Evolutionary conservation across 345 rosid genomes (phyloP), one percentile per base, ranked within the genome.

Genomic region (Erodium maritimum): DNA sequence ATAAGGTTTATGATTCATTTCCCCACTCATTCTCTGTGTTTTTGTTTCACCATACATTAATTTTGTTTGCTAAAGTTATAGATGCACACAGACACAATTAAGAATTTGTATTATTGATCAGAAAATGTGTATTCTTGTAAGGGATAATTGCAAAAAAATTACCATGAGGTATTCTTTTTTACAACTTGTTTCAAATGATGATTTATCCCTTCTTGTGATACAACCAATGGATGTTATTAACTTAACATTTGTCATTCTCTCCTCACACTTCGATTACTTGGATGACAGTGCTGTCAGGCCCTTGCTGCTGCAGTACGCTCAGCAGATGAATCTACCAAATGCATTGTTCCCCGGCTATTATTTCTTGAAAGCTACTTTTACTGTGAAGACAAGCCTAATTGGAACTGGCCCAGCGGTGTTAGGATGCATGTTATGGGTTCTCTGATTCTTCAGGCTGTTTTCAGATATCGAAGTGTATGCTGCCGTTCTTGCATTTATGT

Each of bases 391-490:
- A 86, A 64, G 68, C 70, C 88, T 46, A 65, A 57, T 51, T 93
- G 99, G 95, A 81, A 65, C 61, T 89, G 95, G 97, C 77, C 95
- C 33, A 71, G 69, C 48, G 79, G 85, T 63, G 48, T 59, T 54
- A 89, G 65, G 93, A 93, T 89, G 79, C 91, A 89, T 61, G 66
- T 78, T 65, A 73, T 89, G 79, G 99, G 97, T 61, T 89, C 91
- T 71, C 71, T 89, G 67, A 89, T 93, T 69, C 91, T 93, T 59
- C 97, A 93, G 73, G 73, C 82, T 57, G 66, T 93, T 72, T 89
- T 93, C 69, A 83, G 68, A 77, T 83, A 80, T 70, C 80, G 72
- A 64, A 80, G 82, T 72, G 97, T 89, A 87, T 37, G 97, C 64
- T 62, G 34, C 72, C 60, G 58, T 66, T 57, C 57, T 64, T 34